Base-by-base conservation (phyloP, 805 yeast species). In the Zygosaccharomyces rouxii region DNA sequence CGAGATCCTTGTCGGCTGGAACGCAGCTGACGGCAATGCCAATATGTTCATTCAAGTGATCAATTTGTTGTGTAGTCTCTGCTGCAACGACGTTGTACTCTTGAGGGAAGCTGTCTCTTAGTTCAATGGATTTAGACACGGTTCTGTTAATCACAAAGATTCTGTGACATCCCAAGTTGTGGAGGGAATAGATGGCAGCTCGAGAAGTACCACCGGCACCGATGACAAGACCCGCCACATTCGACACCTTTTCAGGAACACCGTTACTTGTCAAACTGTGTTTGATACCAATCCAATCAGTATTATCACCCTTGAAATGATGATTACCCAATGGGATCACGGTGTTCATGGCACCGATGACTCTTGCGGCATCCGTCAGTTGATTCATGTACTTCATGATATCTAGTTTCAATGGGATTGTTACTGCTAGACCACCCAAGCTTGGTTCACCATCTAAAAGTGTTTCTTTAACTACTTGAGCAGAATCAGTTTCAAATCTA, bases 201-300 rank as follows among this genome's bases (percentile, higher is more conserved):
- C 97, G 78, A 0, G 97, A 83, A 22, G 99, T 90, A 38, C 99
- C 99, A 37, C 99, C 99, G 18, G 96, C 97, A 44, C 99, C 99
- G 55, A 94, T 74, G 39, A 94, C 85, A 50, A 90, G 70, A 28
- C 97, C 97, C 49, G 76, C 70, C 10, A 75, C 71, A 3, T 53
- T 56, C 13, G 57, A 61, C 19, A 63, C 65, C 49, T 63, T 59
- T 35, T 69, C 68, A 35, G 83, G 79, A 37, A 81, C 82, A 35
- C 95, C 95, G 49, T 75, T 74, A 51, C 76, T 68, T 16, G 70
- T 63, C 56, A 89, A 80, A 2, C 96, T 79, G 52, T 83, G 78
- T 40, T 72, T 73, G 56, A 94, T 86, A 9, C 99, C 99, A 42
- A 81, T 70, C 96, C 96, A 94, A 66, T 94, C 99, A 38, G 99